A percentile compares a stretch with the other conserved stretches of the same genome.
phyloP scores from a whole-genome alignment of 1,284 basidiomycete species.

The Lentinus polychrous region DNA sequence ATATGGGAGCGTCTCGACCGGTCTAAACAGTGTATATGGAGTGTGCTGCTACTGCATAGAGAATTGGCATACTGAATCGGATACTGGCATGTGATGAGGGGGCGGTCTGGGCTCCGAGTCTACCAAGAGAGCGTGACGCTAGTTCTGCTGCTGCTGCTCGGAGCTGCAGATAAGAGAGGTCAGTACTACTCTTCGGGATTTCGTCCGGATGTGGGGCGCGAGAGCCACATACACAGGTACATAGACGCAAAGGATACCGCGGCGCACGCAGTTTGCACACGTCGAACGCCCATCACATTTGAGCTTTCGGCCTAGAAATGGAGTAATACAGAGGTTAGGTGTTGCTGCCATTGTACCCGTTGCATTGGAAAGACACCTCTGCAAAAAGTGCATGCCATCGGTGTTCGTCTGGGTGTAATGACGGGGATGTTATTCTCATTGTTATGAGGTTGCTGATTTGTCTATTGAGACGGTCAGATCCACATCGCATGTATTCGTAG shows the following conservation, averaged over 20 bases:
- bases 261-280: constrained; percentile 25
- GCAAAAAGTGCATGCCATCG: constrained; percentile 25
- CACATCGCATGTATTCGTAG: neutral
- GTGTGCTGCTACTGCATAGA: neutral
- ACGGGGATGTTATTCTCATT: constrained; percentile 13
- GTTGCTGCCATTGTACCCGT: neutral
- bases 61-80: neutral
- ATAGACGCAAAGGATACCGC: constrained; percentile 24
- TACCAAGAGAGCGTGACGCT: neutral
- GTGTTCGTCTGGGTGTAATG: constrained; percentile 21
- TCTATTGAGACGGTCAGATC: neutral
- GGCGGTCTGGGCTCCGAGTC: neutral
- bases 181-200: neutral
- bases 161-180: constrained; percentile 9
- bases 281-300: constrained; percentile 27
- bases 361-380: constrained; percentile 14
- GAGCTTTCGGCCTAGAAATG: constrained; percentile 22
- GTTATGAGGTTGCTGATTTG: constrained; percentile 6
- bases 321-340: constrained; percentile 1
- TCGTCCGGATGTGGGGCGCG: neutral
- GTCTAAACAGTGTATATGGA: too few species aligned
- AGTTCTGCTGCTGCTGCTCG: constrained; percentile 15
- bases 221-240: constrained; percentile 22
- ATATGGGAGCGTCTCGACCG: too few species aligned
- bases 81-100: neutral